Conservation (phyloP, 2,329 filamentous ascomycete species). For the Trichoderma semiorbis region DNA sequence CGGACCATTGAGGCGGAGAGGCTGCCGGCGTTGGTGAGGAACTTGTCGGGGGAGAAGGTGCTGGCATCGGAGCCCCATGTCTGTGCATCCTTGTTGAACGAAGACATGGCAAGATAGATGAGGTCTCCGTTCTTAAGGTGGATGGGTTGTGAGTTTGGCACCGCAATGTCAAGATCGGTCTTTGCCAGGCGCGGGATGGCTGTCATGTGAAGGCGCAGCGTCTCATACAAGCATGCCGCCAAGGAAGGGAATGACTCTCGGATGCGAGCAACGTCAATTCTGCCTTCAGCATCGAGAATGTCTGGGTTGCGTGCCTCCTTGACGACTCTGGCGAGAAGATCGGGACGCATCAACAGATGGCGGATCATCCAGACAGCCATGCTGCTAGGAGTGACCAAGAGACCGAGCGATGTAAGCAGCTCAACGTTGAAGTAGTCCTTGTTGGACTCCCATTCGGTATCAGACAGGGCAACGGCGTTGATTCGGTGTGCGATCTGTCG, state of each 20-base stretch:
- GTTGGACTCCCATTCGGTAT: constrained; percentile 31
- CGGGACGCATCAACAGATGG: constrained; percentile 25
- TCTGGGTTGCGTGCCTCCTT: constrained; percentile 25
- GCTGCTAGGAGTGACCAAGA: constrained; percentile 31
- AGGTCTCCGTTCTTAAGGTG: constrained; percentile 29
- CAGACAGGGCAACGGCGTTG: constrained; percentile 30
- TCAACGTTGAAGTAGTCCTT: constrained; percentile 33
- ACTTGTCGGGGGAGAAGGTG: constrained; percentile 28
- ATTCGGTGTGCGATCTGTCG: constrained; percentile 29
- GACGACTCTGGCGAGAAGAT: constrained; percentile 23
- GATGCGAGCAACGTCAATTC: constrained; percentile 25
- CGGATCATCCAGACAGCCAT: constrained; percentile 31
- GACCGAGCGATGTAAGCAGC: constrained; percentile 32
- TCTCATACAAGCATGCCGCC: constrained; percentile 32
- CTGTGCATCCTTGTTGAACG: constrained; percentile 28
- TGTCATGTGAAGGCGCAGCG: constrained; percentile 32
- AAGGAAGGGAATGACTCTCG: constrained; percentile 30
- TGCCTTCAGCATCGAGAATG: constrained; percentile 2
- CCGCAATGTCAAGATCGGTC: constrained; percentile 26
- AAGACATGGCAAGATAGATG: constrained; percentile 32
- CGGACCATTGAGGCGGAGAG: constrained; percentile 24
- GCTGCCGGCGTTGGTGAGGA: constrained; percentile 26
- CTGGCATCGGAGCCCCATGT: constrained; percentile 30
- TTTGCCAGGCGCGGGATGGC: constrained; percentile 30
- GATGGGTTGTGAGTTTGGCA: constrained; percentile 22